phyloP scores from a whole-genome alignment of 306 rosid species.

The Dryas alaskensis region DNA sequence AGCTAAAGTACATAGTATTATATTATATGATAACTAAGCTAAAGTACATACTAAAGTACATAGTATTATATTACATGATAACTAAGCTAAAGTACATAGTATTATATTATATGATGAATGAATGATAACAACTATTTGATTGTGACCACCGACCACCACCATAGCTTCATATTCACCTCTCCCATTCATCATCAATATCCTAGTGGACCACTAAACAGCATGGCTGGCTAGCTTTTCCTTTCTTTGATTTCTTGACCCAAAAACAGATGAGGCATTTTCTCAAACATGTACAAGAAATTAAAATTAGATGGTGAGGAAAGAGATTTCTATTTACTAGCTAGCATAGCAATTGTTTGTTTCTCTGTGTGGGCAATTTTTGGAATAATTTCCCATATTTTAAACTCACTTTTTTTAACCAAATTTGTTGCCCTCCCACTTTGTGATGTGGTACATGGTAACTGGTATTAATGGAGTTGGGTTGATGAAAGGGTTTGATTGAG shows the following conservation, averaged over 20 bases:
- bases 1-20: too few species aligned
- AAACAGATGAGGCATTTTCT: neutral
- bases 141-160: conserved; percentile 42
- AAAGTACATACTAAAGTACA: too few species aligned
- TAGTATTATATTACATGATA: too few species aligned
- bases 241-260: neutral
- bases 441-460: conserved; percentile 11
- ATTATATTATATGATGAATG: too few species aligned
- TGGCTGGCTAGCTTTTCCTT: neutral
- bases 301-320: too few species aligned
- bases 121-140: conserved; percentile 24
- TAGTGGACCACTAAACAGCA: conserved; percentile 28
- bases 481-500: neutral
- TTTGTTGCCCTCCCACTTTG: conserved; percentile 5
- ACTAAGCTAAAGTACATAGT: too few species aligned
- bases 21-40: too few species aligned
- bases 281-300: neutral
- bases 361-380: conserved; percentile 10
- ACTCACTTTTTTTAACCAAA: conserved; percentile 12
- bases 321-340: neutral
- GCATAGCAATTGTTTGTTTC: neutral
- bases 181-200: conserved; percentile 31
- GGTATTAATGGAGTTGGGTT: conserved; percentile 2
- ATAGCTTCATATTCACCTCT: conserved; percentile 25
- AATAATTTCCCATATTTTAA: conserved; percentile 11